phyloP scores from a whole-genome alignment of 2,329 filamentous ascomycete genomes.

The Colletotrichum nymphaeae region DNA sequence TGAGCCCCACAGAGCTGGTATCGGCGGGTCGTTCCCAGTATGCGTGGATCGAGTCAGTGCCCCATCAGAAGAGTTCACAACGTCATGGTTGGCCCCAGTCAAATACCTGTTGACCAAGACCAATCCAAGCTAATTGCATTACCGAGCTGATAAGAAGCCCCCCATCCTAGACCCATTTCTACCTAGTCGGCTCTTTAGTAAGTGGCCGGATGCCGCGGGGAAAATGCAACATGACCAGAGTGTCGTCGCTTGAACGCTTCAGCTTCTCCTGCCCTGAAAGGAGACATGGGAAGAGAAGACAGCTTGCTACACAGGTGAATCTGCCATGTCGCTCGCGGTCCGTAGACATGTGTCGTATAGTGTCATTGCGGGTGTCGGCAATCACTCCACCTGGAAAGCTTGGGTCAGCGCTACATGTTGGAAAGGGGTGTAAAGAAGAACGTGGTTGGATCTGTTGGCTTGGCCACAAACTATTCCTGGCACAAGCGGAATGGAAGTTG shows the following conservation, averaged over 20 bases:
- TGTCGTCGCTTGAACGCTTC: neutral
- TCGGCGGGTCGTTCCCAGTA: neutral
- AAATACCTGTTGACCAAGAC: neutral
- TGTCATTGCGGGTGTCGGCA: neutral
- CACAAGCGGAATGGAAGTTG: neutral
- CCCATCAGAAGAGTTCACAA: neutral
- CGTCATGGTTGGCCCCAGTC: neutral
- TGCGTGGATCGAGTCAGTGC: neutral
- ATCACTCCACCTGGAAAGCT: neutral
- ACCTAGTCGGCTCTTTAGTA: neutral
- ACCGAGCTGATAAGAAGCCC: neutral
- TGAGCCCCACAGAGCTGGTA: neutral
- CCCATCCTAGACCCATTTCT: neutral
- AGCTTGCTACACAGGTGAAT: too few relatives aligned
- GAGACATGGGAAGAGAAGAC: neutral
- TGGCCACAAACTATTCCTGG: neutral
- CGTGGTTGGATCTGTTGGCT: neutral
- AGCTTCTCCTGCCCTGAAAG: neutral
- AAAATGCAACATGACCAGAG: neutral
- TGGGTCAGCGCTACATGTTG: neutral
- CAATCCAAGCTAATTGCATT: neutral
- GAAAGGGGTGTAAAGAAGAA: neutral
- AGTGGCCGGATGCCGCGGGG: neutral
- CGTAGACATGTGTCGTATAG: too few relatives aligned
- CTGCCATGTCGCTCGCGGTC: too few relatives aligned